phyloP scores from a whole-genome alignment of 2,329 filamentous ascomycete genomes.

The Alternaria consortialis region DNA sequence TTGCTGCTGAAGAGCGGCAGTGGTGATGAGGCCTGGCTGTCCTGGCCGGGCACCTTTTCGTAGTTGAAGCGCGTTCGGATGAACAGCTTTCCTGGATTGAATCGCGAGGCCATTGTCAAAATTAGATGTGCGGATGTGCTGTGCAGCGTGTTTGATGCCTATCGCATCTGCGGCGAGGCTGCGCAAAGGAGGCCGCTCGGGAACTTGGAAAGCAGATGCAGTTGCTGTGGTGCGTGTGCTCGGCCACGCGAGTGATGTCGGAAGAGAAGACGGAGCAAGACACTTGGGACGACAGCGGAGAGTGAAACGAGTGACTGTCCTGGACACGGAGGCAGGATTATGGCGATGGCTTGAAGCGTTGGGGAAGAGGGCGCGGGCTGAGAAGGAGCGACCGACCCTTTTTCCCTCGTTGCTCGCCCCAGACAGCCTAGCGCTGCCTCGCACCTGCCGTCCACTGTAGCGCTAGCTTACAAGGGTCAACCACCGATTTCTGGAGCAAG shows the following conservation, averaged over 20 bases:
- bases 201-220: conserved; percentile 3
- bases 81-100: conserved; percentile 58
- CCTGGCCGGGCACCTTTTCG: conserved; percentile 56
- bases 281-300: conserved; percentile 24
- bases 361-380: conserved; percentile 25
- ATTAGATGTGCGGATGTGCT: conserved; percentile 19
- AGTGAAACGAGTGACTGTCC: conserved; percentile 44
- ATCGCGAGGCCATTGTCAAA: conserved; percentile 49
- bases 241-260: conserved; percentile 22
- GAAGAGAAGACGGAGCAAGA: conserved; percentile 12
- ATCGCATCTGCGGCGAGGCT: conserved; percentile 44
- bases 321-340: conserved; percentile 24
- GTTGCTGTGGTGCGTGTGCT: conserved; percentile 15
- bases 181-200: conserved; percentile 2
- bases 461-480: conserved; percentile 17
- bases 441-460: conserved; percentile 16
- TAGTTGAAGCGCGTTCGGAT: conserved; percentile 56
- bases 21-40: conserved; percentile 53
- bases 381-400: conserved; percentile 23
- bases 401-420: conserved; percentile 24
- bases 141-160: conserved; percentile 32
- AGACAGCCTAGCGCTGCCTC: conserved; percentile 18
- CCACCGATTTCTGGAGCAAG: conserved; percentile 16
- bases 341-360: conserved; percentile 21
- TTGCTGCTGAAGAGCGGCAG: conserved; percentile 52